A percentile compares a stretch with the other conserved stretches of the same genome.
phyloP scores from a whole-genome alignment of 2,329 filamentous ascomycete genomes.

The Harringtonia lauricola region DNA sequence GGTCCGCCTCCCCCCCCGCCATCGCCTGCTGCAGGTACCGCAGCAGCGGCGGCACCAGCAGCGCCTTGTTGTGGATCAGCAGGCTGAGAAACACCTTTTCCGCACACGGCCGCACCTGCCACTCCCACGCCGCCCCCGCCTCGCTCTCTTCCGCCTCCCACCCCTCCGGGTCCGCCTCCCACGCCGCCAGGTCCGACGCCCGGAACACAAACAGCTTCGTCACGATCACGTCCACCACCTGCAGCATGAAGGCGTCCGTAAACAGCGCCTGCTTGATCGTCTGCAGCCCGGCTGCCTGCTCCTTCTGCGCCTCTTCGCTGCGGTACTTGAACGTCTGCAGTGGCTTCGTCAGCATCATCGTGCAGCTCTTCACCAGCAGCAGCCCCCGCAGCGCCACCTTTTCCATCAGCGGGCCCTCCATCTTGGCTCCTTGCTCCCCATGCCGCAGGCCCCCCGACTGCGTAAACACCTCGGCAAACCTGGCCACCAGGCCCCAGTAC shows the following conservation, averaged over 20 bases:
- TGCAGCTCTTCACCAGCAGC: constrained; percentile 68
- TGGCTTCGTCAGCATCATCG: constrained; percentile 76
- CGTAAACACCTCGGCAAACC: constrained; percentile 65
- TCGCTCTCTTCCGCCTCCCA: constrained; percentile 90
- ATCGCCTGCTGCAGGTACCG: constrained; percentile 73
- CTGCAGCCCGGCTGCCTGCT: constrained; percentile 59
- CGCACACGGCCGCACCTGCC: constrained; percentile 81
- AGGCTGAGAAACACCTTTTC: constrained; percentile 92
- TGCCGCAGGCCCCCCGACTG: constrained; percentile 46
- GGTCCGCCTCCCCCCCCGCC: constrained; percentile 48
- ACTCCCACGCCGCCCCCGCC: constrained; percentile 78
- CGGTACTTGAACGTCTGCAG: constrained; percentile 76
- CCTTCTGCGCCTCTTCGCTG: constrained; percentile 60
- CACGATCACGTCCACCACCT: constrained; percentile 76
- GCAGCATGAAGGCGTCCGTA: constrained; percentile 62
- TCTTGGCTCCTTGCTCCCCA: too few species aligned
- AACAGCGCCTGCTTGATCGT: constrained; percentile 65
- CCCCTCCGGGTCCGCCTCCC: constrained; percentile 90
- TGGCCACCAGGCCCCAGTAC: constrained; percentile 76
- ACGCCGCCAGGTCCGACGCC: constrained; percentile 73
- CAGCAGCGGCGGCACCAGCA: constrained; percentile 69
- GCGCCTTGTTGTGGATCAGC: constrained; percentile 74
- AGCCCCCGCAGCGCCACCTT: constrained; percentile 75
- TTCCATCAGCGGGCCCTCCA: constrained; percentile 58
- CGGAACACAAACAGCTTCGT: constrained; percentile 83